Conservation (phyloP, 73 alveolate genomes). For the Durusdinium trenchii region DNA sequence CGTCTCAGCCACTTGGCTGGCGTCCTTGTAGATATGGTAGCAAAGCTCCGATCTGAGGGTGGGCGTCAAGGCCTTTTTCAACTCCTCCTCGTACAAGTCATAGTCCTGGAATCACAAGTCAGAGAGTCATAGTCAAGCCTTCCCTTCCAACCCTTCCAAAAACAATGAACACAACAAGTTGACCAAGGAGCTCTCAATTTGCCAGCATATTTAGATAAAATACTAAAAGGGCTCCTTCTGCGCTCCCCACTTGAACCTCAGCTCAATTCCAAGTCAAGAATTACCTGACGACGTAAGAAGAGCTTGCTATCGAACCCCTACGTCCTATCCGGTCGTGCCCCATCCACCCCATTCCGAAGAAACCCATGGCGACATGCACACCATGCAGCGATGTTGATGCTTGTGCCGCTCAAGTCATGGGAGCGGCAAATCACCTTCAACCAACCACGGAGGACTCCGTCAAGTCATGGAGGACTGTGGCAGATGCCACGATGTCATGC, state of each 20-base stretch:
- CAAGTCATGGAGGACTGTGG: too few species aligned
- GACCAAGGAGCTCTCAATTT: not conserved
- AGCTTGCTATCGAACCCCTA: not conserved
- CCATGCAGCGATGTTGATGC: too few species aligned
- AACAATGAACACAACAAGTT: not conserved
- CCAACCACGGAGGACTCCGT: too few species aligned
- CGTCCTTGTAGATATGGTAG: slow-evolving; percentile 86
- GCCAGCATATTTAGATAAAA: too few species aligned
- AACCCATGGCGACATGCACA: too few species aligned
- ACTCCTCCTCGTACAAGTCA: slow-evolving; percentile 87
- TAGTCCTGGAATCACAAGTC: slow-evolving; percentile 23
- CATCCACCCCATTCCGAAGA: too few species aligned
- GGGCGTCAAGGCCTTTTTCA: slow-evolving; percentile 44
- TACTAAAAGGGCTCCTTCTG: slow-evolving; percentile 95
- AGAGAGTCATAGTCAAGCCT: not conserved
- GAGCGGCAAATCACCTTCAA: too few species aligned
- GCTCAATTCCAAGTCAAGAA: not conserved
- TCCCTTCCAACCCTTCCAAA: too few species aligned
- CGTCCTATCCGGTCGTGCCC: too few species aligned
- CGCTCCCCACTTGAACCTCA: slow-evolving; percentile 89
- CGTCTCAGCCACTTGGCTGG: not conserved
- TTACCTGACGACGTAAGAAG: not conserved
- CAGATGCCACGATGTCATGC: too few species aligned
- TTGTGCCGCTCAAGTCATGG: too few species aligned
- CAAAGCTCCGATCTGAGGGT: slow-evolving; percentile 83